Evolutionary conservation across 257 asterid species (phyloP), one percentile per base, ranked within the genome.

Genomic region (Ballota nigra): DNA sequence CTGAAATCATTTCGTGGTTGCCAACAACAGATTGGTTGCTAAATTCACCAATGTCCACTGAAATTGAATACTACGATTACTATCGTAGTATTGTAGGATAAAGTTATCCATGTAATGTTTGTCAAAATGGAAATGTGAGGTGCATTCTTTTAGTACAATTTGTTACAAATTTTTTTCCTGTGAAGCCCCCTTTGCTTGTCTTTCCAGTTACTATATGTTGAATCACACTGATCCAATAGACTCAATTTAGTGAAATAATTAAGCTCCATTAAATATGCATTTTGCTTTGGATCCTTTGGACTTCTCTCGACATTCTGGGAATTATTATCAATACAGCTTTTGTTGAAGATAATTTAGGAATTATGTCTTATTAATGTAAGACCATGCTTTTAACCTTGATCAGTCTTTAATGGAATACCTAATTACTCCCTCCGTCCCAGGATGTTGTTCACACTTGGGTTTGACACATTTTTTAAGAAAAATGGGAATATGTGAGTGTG

Each of bases 251-350:
- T 23, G 9, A 19, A 36, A 22, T 38, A 63, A 40, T 72, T 18
- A 63, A 72, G 43, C 66, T 52, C 66, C 26, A 47, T 65, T 47
- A 67, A 80, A 38, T 41, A 59, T 72, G 43, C 71, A 68, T 57
- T 26, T 43, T 3, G 47, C 47, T 62, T 80, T 62, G 70, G 71
- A 60, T 28, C 18, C 56, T 43, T 71, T 56, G 51, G 68, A 52
- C 70, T 62, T 70, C 47, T 28, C 52, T 18, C 22, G 36, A 66
- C 34, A 23, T 47, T 23, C 38, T 4, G 9, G 31, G 33, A 34
- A 24, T 53, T 68, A 45, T 15, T 60, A 26, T 51, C 60, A 24
- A 59, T 74, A 15, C 29, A 45, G 60, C 65, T 63, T 63, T 41
- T 70, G 40, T 71, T 57, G 15, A 16, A 20, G 62, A 74, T 23